Base-by-base conservation (phyloP, 805 yeast genomes). In the Yamadazyma kitorensis region DNA sequence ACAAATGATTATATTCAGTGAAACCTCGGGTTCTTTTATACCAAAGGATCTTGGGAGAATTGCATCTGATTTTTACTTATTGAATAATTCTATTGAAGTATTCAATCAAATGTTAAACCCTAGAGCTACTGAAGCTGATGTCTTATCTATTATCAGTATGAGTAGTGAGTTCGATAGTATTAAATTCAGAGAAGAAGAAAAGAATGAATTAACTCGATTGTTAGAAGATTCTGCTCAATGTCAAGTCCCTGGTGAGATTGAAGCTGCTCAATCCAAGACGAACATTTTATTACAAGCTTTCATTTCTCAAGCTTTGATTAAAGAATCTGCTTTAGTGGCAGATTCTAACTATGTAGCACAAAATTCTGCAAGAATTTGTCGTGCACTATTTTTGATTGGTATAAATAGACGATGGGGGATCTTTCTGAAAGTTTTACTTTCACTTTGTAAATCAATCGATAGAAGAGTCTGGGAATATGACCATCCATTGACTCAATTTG, bases 331-430 rank as follows among this genome's bases (percentile, higher is more conserved):
- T 0, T 64, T 93, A 39, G 67, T 76, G 2, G 86, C 97, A 0
- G 98, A 93, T 57, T 72, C 86, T 31, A 84, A 86, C 43, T 93
- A 93, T 55, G 95, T 93, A 37, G 97, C 98, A 1, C 98, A 93
- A 51, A 93, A 93, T 51, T 76, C 97, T 3, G 87, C 91, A 1
- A 80, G 99, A 67, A 91, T 93, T 21, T 78, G 95, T 45, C 76
- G 98, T 17, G 96, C 98, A 0, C 66, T 94, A 31, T 88, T 93
- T 48, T 62, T 89, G 42, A 79, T 93, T 41, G 94, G 95, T 23
- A 65, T 93, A 22, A 85, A 86, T 51, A 70, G 98, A 46, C 69
- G 94, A 38, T 93, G 99, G 99, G 96, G 98, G 1, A 57, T 64
- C 5, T 79, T 88, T 41, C 72, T 93, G 31, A 76, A 79, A 36